A percentile compares a stretch with the other conserved stretches of the same genome.
phyloP scores from a whole-genome alignment of 768 basidiomycete genomes.

The Pleurotus citrinopileatus region DNA sequence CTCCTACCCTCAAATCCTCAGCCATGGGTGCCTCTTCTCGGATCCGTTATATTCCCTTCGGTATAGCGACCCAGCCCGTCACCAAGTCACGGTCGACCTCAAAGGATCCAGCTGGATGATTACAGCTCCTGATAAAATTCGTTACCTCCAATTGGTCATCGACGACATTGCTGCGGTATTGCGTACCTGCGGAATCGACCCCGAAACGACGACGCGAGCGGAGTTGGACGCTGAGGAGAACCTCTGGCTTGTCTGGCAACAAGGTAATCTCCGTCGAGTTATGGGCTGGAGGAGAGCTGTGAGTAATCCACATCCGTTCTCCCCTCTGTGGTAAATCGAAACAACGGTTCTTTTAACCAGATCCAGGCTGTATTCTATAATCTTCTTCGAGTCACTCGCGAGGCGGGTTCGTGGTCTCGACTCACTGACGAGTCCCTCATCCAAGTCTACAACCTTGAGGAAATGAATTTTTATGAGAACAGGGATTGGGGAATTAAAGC shows the following conservation, averaged over 20 bases:
- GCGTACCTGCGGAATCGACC: slow-evolving; percentile 25
- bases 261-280: background rate
- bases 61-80: background rate
- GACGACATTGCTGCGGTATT: slow-evolving; percentile 24
- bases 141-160: background rate
- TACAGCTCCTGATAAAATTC: background rate
- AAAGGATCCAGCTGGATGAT: background rate
- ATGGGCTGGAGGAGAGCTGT: background rate
- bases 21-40: background rate
- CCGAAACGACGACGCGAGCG: slow-evolving; percentile 18
- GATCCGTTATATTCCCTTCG: background rate
- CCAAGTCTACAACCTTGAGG: background rate
- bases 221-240: background rate
- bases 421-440: background rate
- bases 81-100: background rate
- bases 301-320: background rate
- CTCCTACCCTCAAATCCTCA: background rate
- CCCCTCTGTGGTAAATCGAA: background rate
- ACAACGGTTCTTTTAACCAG: background rate
- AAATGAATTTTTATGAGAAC: background rate
- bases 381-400: too few species aligned
- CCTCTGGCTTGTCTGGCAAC: background rate
- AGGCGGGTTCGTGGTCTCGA: background rate
- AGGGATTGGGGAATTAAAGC: background rate
- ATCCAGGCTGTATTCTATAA: background rate